A percentile compares a stretch with the other conserved stretches of the same genome.
Evolutionary conservation across 495 filamentous ascomycete species (phyloP).

Genomic region (Annulohypoxylon maeteangense): DNA sequence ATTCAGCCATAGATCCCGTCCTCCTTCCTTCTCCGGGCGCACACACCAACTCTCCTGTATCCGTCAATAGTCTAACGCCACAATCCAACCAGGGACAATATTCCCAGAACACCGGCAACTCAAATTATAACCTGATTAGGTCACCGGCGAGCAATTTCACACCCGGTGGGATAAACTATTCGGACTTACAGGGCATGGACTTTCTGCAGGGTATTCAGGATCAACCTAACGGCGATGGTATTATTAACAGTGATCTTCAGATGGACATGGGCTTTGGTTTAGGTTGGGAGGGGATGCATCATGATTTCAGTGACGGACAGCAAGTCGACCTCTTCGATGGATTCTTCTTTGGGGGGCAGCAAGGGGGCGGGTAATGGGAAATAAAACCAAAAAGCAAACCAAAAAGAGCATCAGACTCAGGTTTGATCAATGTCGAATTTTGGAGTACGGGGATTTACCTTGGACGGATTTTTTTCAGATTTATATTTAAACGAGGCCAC

Average conservation of each 20-base stretch:
- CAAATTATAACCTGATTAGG: conserved; percentile 43
- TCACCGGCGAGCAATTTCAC: conserved; percentile 41
- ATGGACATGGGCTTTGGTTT: conserved; percentile 81
- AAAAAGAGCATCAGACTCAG: not conserved
- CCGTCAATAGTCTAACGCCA: conserved; percentile 41
- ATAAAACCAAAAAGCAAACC: not conserved
- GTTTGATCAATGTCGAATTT: conserved; percentile 10
- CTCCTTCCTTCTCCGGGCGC: conserved; percentile 55
- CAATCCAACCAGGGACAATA: conserved; percentile 40
- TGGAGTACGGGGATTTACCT: conserved; percentile 21
- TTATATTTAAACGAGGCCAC: conserved; percentile 25
- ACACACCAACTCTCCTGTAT: conserved; percentile 46
- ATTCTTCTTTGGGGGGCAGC: conserved; percentile 83
- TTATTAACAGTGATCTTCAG: conserved; percentile 46
- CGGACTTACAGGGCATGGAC: conserved; percentile 59
- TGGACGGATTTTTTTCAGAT: conserved; percentile 20
- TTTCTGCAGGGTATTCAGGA: conserved; percentile 56
- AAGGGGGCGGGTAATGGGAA: conserved; percentile 45
- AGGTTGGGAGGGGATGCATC: conserved; percentile 74
- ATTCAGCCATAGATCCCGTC: conserved; percentile 57
- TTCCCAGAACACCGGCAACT: conserved; percentile 33
- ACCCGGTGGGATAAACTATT: conserved; percentile 45
- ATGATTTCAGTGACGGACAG: conserved; percentile 82
- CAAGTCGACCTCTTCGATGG: conserved; percentile 90
- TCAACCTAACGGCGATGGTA: conserved; percentile 45